Evolutionary conservation across 164 flowering plant species (phyloP).

Genomic region (Kalanchoe fedtschenkoi): DNA sequence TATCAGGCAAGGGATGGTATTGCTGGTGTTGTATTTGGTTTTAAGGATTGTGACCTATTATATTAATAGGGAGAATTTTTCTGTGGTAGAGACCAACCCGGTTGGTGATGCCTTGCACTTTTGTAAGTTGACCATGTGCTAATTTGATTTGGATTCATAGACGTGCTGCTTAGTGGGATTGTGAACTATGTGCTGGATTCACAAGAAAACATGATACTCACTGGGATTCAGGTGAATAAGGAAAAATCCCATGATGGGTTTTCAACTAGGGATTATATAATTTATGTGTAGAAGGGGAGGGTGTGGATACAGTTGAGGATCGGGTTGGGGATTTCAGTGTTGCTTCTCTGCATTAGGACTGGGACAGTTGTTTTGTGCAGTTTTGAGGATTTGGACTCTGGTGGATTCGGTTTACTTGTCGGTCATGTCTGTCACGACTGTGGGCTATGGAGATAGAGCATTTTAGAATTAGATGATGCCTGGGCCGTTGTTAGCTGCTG

Average conservation of each 20-base stretch:
- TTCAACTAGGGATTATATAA: conserved; percentile 33
- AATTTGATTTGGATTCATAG: conserved; percentile 51
- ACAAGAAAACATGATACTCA: conserved; percentile 48
- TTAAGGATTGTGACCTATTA: conserved; percentile 46
- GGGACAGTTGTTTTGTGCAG: conserved; percentile 32
- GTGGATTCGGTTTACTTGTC: conserved; percentile 51
- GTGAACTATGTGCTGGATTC: conserved; percentile 46
- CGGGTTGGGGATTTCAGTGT: conserved; percentile 45
- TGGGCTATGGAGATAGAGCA: conserved; percentile 60
- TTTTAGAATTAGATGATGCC: conserved; percentile 42
- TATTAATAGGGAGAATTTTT: conserved; percentile 38
- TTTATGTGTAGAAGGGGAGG: conserved; percentile 49
- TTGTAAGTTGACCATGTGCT: conserved; percentile 55
- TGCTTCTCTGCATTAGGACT: conserved; percentile 36
- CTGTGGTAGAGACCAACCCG: conserved; percentile 56
- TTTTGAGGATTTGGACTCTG: conserved; percentile 41
- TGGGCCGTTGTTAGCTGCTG: conserved; percentile 48
- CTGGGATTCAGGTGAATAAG: conserved; percentile 17
- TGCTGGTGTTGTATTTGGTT: conserved; percentile 37
- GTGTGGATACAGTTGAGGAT: conserved; percentile 57
- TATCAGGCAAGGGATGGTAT: conserved; percentile 36
- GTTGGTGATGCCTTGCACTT: conserved; percentile 57
- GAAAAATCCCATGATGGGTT: conserved; percentile 9
- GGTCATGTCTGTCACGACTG: conserved; percentile 61
- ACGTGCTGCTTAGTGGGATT: conserved; percentile 40